A percentile compares a stretch with the other conserved stretches of the same genome.
phyloP scores from a whole-genome alignment of 768 basidiomycete species.

The Lactarius pseudohatsudake region DNA sequence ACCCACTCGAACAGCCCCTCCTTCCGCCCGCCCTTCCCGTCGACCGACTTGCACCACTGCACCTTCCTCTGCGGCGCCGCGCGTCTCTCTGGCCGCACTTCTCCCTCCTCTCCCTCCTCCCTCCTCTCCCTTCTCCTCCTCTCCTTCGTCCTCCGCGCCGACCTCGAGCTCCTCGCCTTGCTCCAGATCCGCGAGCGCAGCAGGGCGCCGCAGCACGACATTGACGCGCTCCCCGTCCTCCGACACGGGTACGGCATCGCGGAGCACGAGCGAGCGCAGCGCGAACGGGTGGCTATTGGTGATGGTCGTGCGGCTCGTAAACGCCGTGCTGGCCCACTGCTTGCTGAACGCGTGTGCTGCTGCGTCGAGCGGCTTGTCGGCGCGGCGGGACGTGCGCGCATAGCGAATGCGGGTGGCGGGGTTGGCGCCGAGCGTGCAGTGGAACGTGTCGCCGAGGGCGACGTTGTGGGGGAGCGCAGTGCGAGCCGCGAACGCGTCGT shows the following conservation, averaged over 20 bases:
- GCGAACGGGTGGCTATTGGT: constrained; percentile 49
- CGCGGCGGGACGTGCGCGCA: constrained; percentile 40
- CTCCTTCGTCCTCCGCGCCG: constrained; percentile 12
- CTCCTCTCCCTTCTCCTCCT: constrained; percentile 24
- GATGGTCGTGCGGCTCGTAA: constrained; percentile 41
- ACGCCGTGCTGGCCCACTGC: constrained; percentile 44
- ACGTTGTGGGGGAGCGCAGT: constrained; percentile 50
- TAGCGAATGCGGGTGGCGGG: constrained; percentile 39
- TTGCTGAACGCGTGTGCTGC: constrained; percentile 46
- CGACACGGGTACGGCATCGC: constrained; percentile 46
- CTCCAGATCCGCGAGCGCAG: constrained; percentile 46
- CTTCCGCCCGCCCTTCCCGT: constrained; percentile 43
- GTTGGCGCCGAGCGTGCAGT: constrained; percentile 51
- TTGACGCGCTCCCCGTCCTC: constrained; percentile 42
- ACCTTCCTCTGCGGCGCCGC: constrained; percentile 31
- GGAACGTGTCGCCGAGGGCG: constrained; percentile 50
- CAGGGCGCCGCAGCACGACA: constrained; percentile 49
- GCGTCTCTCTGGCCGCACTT: no score
- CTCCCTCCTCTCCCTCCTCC: no score
- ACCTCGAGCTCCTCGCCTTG: constrained; percentile 41
- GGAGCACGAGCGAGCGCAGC: constrained; percentile 45
- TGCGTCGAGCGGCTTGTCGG: constrained; percentile 29
- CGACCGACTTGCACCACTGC: constrained; percentile 36
- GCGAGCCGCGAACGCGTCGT: constrained; percentile 56
- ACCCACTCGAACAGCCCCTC: constrained; percentile 60